Evolutionary conservation across 441 rosid genomes (phyloP).

Genomic region (Rhodomyrtus psidioides): DNA sequence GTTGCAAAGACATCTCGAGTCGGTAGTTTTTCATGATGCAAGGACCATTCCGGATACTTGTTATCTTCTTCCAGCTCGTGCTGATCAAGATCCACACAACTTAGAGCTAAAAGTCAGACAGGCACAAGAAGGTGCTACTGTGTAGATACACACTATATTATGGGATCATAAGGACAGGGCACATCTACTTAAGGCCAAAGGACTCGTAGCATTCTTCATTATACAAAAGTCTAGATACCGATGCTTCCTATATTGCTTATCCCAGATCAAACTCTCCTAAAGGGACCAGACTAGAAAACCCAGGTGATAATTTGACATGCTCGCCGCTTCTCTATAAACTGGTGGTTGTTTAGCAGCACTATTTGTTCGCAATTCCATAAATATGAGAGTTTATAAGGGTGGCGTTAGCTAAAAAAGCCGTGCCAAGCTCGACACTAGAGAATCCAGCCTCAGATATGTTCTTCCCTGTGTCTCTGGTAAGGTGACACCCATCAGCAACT

Average conservation of each 20-base stretch:
- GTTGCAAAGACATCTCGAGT: background rate
- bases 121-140: background rate
- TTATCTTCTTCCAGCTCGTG: background rate
- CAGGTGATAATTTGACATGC: background rate
- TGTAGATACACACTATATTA: background rate
- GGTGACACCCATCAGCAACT: constrained; percentile 74
- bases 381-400: constrained; percentile 55
- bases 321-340: background rate
- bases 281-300: background rate
- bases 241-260: background rate
- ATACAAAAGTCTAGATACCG: background rate
- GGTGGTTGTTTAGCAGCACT: background rate
- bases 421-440: constrained; percentile 39
- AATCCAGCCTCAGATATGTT: constrained; percentile 54
- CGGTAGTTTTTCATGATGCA: background rate
- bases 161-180: background rate
- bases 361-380: constrained; percentile 64
- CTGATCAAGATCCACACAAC: background rate
- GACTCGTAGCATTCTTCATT: background rate
- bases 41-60: background rate
- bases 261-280: background rate
- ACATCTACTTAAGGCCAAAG: background rate
- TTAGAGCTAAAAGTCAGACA: background rate
- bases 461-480: constrained; percentile 61
- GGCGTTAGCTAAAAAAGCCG: constrained; percentile 27